phyloP scores from a whole-genome alignment of 1,284 basidiomycete genomes.

The Cutaneotrichosporon sp. region DNA sequence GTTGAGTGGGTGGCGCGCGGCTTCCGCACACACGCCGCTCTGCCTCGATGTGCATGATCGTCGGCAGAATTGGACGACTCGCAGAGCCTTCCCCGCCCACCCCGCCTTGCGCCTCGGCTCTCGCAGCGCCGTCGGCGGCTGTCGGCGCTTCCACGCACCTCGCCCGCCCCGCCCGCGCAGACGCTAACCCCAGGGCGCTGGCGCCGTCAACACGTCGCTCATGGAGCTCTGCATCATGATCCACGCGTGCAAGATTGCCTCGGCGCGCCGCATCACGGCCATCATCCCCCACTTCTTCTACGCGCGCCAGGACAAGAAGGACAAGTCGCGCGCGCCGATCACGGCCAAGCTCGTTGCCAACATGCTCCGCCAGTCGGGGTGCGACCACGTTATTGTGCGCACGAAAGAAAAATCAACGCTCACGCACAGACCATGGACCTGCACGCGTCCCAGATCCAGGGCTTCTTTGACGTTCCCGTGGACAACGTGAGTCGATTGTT shows the following conservation, averaged over 20 bases:
- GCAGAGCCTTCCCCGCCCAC: too few species aligned
- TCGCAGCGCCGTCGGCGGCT: too few species aligned
- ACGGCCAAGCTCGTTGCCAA: conserved; percentile 98
- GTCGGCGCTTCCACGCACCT: too few species aligned
- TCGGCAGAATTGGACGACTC: too few species aligned
- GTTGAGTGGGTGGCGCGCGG: not conserved
- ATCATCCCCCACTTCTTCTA: conserved; percentile 95
- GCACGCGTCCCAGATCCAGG: conserved; percentile 98
- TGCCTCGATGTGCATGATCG: too few species aligned
- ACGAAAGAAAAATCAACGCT: not conserved
- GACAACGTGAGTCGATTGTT: conserved; percentile 98
- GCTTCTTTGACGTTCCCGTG: conserved; percentile 99
- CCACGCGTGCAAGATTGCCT: conserved; percentile 97
- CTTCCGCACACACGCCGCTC: too few species aligned
- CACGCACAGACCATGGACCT: conserved; percentile 87
- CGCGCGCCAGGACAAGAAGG: conserved; percentile 97
- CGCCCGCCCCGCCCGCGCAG: too few species aligned
- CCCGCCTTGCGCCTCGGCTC: too few species aligned
- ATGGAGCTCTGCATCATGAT: conserved; percentile 99
- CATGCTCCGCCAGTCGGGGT: conserved; percentile 96
- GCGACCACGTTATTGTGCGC: conserved; percentile 97
- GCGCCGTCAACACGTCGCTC: conserved; percentile 75
- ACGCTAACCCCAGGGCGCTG: conserved; percentile 42
- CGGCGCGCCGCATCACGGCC: conserved; percentile 93
- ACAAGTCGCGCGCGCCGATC: conserved; percentile 98